Conservation (phyloP, 2,329 filamentous ascomycete species). For the Knoxdaviesia capensis region DNA sequence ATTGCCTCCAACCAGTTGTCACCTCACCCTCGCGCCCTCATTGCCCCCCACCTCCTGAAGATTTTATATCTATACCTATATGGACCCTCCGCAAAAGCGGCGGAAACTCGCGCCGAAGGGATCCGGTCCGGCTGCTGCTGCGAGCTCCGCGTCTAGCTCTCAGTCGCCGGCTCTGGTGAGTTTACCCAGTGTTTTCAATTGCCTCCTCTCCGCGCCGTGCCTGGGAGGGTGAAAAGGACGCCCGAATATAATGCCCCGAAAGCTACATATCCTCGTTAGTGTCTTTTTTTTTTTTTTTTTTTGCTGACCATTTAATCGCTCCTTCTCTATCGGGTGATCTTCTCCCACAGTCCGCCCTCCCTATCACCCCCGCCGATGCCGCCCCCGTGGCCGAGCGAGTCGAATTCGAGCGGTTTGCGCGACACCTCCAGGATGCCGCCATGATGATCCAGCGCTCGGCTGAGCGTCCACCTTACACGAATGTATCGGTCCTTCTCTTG, state of each 20-base stretch:
- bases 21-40: not conserved
- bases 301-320: not conserved
- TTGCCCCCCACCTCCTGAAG: conserved; percentile 6
- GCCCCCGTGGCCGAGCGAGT: conserved; percentile 16
- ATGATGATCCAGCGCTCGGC: conserved; percentile 46
- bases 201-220: no score
- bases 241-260: no score
- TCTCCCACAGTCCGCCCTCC: not conserved
- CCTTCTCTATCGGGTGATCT: not conserved
- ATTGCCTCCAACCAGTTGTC: not conserved
- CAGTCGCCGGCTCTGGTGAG: no score
- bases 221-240: no score
- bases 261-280: no score
- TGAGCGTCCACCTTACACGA: conserved; percentile 33
- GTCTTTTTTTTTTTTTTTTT: no score
- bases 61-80: conserved; percentile 6
- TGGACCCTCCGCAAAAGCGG: conserved; percentile 22
- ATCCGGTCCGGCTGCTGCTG: not conserved
- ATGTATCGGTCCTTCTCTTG: conserved; percentile 38
- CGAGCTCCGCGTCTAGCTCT: no score
- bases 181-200: no score
- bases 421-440: conserved; percentile 47
- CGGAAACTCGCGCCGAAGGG: conserved; percentile 22
- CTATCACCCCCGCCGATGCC: conserved; percentile 2
- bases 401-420: conserved; percentile 46